Conservation (phyloP, 2,329 filamentous ascomycete species). For the Aureobasidium subglaciale region DNA sequence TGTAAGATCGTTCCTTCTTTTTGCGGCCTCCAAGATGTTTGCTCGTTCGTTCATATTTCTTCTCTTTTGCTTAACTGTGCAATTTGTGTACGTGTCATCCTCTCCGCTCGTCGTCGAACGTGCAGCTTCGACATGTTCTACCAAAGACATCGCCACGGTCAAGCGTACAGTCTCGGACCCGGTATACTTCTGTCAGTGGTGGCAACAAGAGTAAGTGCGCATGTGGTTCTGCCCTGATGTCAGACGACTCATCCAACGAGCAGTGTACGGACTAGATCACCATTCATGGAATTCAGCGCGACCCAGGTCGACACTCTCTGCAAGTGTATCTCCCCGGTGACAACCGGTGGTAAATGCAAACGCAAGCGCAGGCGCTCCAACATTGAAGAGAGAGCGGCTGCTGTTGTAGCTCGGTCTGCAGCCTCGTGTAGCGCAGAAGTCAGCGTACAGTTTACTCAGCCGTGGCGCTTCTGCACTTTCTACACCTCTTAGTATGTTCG, state of each 20-base stretch:
- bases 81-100: neutral
- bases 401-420: neutral
- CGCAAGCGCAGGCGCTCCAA: constrained; percentile 1
- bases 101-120: constrained; percentile 1
- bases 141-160: constrained; percentile 3
- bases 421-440: neutral
- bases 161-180: constrained; percentile 1
- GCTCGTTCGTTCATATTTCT: neutral
- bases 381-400: neutral
- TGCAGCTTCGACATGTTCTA: neutral
- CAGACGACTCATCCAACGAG: neutral
- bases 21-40: neutral
- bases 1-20: neutral
- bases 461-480: constrained; percentile 5
- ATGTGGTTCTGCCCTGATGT: neutral
- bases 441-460: neutral
- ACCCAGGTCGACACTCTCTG: constrained; percentile 5
- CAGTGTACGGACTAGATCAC: neutral
- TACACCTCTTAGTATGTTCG: neutral
- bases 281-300: neutral
- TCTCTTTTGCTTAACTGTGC: neutral
- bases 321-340: neutral
- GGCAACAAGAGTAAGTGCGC: neutral
- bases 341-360: neutral
- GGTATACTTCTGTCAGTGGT: constrained; percentile 4